Evolutionary conservation across 768 basidiomycete species (phyloP).

Genomic region (Tylopilus felleus): DNA sequence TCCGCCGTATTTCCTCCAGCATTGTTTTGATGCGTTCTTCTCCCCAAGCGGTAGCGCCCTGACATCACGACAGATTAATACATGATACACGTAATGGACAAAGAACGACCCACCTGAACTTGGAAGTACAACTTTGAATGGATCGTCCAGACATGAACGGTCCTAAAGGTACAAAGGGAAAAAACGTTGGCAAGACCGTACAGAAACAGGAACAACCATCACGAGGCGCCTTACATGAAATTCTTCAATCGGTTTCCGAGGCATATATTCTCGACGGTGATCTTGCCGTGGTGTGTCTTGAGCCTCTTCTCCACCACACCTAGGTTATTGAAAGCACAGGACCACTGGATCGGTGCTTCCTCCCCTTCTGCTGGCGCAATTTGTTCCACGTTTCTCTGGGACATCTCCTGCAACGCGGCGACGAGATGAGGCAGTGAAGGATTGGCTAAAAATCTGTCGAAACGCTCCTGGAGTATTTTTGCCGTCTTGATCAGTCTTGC

Average conservation of each 20-base stretch:
- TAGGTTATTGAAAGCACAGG: constrained; percentile 12
- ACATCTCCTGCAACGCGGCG: neutral
- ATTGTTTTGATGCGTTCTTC: constrained; percentile 13
- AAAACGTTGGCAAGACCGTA: neutral
- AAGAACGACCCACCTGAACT: constrained; percentile 6
- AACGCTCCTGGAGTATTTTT: constrained; percentile 8
- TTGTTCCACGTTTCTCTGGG: no score
- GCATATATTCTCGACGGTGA: constrained; percentile 1
- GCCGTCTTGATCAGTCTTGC: constrained; percentile 13
- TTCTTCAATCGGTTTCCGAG: constrained; percentile 11
- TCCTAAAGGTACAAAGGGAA: neutral
- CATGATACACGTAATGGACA: neutral
- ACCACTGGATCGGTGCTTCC: neutral
- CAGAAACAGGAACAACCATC: no score
- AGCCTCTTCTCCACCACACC: constrained; percentile 13
- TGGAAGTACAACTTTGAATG: constrained; percentile 15
- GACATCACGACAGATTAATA: neutral
- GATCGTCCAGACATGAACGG: constrained; percentile 18
- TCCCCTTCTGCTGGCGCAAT: neutral
- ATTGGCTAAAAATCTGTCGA: constrained; percentile 9
- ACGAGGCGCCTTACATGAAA: constrained; percentile 3
- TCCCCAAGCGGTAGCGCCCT: constrained; percentile 22
- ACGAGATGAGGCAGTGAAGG: constrained; percentile 16
- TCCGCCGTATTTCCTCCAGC: constrained; percentile 17
- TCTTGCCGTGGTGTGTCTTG: neutral